These are phyloP conservation scores for Lomentospora prolificans DNA, from an alignment of 2,329 filamentous ascomycete species.

Conservation along the genomic window DNA sequence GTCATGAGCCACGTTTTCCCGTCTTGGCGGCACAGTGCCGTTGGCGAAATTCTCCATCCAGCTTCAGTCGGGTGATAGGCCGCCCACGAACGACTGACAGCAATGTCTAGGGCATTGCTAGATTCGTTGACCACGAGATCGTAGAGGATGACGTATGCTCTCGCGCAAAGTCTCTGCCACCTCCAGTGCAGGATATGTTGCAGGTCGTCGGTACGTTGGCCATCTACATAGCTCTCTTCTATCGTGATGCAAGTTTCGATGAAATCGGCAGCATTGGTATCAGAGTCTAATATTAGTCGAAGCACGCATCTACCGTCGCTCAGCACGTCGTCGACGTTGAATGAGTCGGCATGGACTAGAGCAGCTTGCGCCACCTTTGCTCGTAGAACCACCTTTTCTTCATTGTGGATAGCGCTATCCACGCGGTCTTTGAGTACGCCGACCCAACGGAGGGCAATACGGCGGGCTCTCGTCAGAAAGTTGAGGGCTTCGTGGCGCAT, in stretches of 20 bases:
- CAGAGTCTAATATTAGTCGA: slow-evolving; percentile 16
- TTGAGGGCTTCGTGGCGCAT: slow-evolving; percentile 19
- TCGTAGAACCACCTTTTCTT: slow-evolving; percentile 20
- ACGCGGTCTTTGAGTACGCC: slow-evolving; percentile 20
- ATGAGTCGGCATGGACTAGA: slow-evolving; percentile 32
- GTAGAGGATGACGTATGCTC: slow-evolving; percentile 12
- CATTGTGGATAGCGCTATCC: slow-evolving; percentile 15
- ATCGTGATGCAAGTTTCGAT: slow-evolving; percentile 27
- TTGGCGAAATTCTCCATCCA: not conserved
- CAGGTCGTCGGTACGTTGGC: slow-evolving; percentile 8
- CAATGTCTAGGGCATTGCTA: not conserved
- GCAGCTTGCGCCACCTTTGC: not conserved
- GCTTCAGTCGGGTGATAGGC: not conserved
- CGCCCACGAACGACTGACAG: not conserved
- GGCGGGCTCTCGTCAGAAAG: slow-evolving; percentile 22
- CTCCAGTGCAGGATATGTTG: slow-evolving; percentile 14
- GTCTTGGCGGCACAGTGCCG: not conserved
- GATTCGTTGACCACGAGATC: not conserved
- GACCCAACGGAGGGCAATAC: slow-evolving; percentile 29
- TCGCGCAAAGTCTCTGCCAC: slow-evolving; percentile 18
- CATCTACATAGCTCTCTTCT: slow-evolving; percentile 17
- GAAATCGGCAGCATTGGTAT: slow-evolving; percentile 15
- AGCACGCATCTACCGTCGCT: slow-evolving; percentile 12
- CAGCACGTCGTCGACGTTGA: slow-evolving; percentile 27
- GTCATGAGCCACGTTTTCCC: not conserved